Conservation (phyloP, 495 filamentous ascomycete genomes). For the Hypoxylon cercidicola region DNA sequence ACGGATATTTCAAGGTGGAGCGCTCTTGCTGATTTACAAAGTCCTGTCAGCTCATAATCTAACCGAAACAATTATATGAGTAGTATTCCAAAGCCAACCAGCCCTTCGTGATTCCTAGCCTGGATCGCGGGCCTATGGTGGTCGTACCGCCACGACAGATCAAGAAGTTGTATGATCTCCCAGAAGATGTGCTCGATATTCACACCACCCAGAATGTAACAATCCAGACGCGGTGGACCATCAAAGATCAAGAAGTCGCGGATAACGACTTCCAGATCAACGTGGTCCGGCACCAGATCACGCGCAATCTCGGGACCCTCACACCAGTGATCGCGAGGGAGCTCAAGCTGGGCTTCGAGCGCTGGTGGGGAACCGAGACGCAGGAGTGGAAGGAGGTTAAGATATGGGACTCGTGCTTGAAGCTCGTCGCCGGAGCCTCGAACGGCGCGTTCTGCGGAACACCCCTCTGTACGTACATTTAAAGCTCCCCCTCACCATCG, state of each 20-base stretch:
- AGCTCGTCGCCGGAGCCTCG: not conserved
- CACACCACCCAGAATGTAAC: constrained; percentile 16
- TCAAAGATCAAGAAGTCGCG: constrained; percentile 12
- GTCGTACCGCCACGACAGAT: constrained; percentile 16
- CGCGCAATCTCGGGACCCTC: not conserved
- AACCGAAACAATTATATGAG: no score
- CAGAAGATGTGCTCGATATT: constrained; percentile 23
- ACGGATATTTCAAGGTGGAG: no score
- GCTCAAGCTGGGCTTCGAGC: not conserved
- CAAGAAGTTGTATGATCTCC: constrained; percentile 15
- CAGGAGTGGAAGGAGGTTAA: not conserved
- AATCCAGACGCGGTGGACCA: constrained; percentile 16
- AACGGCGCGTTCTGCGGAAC: not conserved
- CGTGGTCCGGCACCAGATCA: constrained; percentile 4
- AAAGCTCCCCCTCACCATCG: no score
- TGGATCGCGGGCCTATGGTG: constrained; percentile 19
- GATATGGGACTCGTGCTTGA: not conserved
- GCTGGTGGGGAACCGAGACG: not conserved
- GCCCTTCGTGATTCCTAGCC: constrained; percentile 8
- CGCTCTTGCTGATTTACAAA: no score
- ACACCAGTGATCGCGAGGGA: not conserved
- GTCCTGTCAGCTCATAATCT: no score
- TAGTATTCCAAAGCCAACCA: constrained; percentile 6
- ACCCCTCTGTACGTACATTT: not conserved
- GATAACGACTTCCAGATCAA: constrained; percentile 12